Percentiles rank a stretch among this genome's conserved stretches.
phyloP scores from a whole-genome alignment of 2,329 filamentous ascomycete species.

The Penicillium sp. region DNA sequence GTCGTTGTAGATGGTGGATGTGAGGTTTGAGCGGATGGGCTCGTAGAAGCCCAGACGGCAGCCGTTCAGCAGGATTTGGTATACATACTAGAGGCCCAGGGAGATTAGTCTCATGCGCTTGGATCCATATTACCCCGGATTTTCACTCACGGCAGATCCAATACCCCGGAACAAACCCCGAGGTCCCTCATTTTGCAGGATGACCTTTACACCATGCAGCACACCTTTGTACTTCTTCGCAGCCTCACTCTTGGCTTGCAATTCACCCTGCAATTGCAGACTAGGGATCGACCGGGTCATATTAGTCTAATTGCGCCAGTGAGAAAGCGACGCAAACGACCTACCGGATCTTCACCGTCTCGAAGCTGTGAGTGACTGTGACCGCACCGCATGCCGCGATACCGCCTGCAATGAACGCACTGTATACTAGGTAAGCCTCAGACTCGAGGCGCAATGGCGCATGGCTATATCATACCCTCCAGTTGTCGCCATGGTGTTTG shows the following conservation, averaged over 20 bases:
- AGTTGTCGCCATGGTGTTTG: slow-evolving; percentile 55
- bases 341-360: slow-evolving; percentile 97
- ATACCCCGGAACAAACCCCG: slow-evolving; percentile 85
- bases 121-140: background rate
- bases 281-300: slow-evolving; percentile 47
- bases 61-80: slow-evolving; percentile 94
- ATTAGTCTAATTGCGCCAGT: slow-evolving; percentile 2
- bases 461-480: slow-evolving; percentile 42
- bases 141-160: slow-evolving; percentile 67
- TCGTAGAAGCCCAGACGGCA: slow-evolving; percentile 98
- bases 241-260: slow-evolving; percentile 82
- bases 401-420: slow-evolving; percentile 92
- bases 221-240: slow-evolving; percentile 88
- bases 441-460: background rate
- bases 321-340: slow-evolving; percentile 18
- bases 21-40: slow-evolving; percentile 75
- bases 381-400: slow-evolving; percentile 97
- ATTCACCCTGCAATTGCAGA: slow-evolving; percentile 93
- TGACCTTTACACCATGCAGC: slow-evolving; percentile 85
- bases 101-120: background rate
- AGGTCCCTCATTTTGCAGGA: slow-evolving; percentile 85
- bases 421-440: slow-evolving; percentile 31
- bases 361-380: slow-evolving; percentile 95
- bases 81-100: slow-evolving; percentile 68
- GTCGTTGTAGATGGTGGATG: slow-evolving; percentile 70